Base-by-base conservation (phyloP, 208 protist species). In the Acanthamoeba sp. region DNA sequence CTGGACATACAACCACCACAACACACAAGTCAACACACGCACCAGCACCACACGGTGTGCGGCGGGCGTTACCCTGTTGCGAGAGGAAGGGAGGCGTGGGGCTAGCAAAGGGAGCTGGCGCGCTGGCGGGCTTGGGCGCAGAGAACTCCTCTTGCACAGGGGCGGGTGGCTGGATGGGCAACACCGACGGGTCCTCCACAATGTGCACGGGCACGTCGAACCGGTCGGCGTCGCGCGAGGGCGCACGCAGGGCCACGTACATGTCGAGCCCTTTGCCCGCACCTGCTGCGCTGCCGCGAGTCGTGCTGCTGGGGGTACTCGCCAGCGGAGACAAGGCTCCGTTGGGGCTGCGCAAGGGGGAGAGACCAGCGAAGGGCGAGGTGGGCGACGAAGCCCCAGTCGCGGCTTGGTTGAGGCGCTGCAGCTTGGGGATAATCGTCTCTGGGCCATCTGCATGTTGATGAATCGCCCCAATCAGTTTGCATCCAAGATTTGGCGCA, bases 201-300 rank as follows among this genome's bases (percentile, higher is more conserved):
- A 84, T 52, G 38, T 29, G 73, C 40, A 52, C 73, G 40, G 73
- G 73, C 22, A 84, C 4, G 73, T 84, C 73, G n/a, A 84, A 84
- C 22, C 73, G 73, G 73, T 84, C 34, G 18, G 73, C 73, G 73
- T 84, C 73, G 16, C 29, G 73, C 73, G 73, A 84, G 73, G 73
- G 38, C 34, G 40, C 38, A 27, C 73, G 73, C 9, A 84, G 34
- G 6, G n/a, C 64, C 64, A 73, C 64, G 64, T 73, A 84, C 38
- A 34, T 24, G 38, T 84, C 73, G 34, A 84, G 73, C 36, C 22
- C 38, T 42, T 38, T 24, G 73, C 38, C 14, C 7, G 20, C 10
- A 5, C 12, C 20, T 32, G 38, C 73, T 34, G 38, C 73, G 14
- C n/a, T n/a, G 12, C 42, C 34, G 14, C 24, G 69, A 50, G 40